A percentile compares a stretch with the other conserved stretches of the same genome.
Evolutionary conservation across 2,329 filamentous ascomycete genomes (phyloP).

Genomic region (Lachnellula subtilissima): DNA sequence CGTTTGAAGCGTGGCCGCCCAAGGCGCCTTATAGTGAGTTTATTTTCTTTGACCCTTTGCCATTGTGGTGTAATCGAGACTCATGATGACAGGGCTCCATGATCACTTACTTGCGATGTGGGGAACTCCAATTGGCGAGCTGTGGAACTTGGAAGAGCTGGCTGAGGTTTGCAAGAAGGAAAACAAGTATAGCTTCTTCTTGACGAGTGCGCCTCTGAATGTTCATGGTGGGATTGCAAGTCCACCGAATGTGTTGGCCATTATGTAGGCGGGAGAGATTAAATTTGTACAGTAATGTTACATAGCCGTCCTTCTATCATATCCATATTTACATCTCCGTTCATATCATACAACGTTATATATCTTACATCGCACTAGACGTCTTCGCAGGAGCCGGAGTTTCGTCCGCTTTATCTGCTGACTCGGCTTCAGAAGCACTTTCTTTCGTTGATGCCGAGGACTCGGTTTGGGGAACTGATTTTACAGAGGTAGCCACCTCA

Average conservation of each 20-base stretch:
- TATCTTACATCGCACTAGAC: too few species aligned
- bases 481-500: neutral
- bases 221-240: conserved; percentile 22
- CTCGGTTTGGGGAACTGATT: neutral
- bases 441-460: neutral
- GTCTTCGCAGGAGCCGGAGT: too few species aligned
- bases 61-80: neutral
- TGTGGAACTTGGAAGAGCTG: conserved; percentile 29
- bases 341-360: too few species aligned
- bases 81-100: conserved; percentile 21
- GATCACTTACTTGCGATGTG: conserved; percentile 26
- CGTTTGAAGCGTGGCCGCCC: conserved; percentile 28
- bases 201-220: conserved; percentile 57
- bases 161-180: conserved; percentile 45
- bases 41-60: neutral
- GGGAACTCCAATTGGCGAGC: conserved; percentile 28
- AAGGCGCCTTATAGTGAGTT: conserved; percentile 11
- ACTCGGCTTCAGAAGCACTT: too few species aligned
- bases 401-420: too few species aligned
- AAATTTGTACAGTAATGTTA: neutral
- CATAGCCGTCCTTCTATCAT: neutral
- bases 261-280: conserved; percentile 7
- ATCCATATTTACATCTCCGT: too few species aligned
- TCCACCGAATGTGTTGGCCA: conserved; percentile 26
- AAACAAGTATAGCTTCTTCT: conserved; percentile 54